A percentile compares a stretch with the other conserved stretches of the same genome.
Evolutionary conservation across 2,329 filamentous ascomycete genomes (phyloP).

Genomic region (Emmonsiellopsis sp.): DNA sequence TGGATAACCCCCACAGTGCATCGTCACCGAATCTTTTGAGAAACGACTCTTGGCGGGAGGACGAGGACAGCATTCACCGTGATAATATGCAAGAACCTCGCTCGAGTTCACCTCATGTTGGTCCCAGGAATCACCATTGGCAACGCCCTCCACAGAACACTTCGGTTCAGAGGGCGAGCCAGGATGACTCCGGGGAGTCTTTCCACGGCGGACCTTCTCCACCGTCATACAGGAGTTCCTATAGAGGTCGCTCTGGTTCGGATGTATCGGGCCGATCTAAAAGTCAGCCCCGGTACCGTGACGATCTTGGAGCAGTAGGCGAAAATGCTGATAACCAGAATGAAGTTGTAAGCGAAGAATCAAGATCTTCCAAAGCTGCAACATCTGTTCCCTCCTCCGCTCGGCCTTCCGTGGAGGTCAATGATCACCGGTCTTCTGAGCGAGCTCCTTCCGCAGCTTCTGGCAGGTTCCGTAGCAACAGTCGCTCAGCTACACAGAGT

Average conservation of each 20-base stretch:
- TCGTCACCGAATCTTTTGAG: constrained; percentile 27
- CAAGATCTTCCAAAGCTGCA: constrained; percentile 16
- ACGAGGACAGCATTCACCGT: constrained; percentile 23
- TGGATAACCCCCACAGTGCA: constrained; percentile 20
- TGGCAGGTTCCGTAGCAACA: constrained; percentile 30
- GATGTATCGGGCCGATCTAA: constrained; percentile 44
- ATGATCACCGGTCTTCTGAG: constrained; percentile 21
- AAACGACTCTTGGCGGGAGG: constrained; percentile 29
- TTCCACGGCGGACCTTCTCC: constrained; percentile 26
- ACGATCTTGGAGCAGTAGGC: constrained; percentile 44
- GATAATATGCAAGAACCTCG: constrained; percentile 26
- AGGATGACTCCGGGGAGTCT: constrained; percentile 26
- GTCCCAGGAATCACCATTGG: constrained; percentile 13
- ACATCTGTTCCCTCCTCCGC: constrained; percentile 23
- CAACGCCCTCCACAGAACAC: constrained; percentile 6
- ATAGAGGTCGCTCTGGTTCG: constrained; percentile 47
- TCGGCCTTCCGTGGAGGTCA: constrained; percentile 28
- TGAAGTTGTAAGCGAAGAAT: constrained; percentile 17
- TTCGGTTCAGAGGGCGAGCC: constrained; percentile 17
- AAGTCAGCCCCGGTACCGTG: constrained; percentile 43
- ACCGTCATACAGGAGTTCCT: constrained; percentile 29
- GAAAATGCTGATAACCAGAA: constrained; percentile 31
- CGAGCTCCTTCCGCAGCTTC: constrained; percentile 30
- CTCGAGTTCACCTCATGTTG: constrained; percentile 28
- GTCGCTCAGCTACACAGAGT: constrained; percentile 24